Evolutionary conservation across 331 rosid genomes (phyloP).

Genomic region (Dryas integrifolia): DNA sequence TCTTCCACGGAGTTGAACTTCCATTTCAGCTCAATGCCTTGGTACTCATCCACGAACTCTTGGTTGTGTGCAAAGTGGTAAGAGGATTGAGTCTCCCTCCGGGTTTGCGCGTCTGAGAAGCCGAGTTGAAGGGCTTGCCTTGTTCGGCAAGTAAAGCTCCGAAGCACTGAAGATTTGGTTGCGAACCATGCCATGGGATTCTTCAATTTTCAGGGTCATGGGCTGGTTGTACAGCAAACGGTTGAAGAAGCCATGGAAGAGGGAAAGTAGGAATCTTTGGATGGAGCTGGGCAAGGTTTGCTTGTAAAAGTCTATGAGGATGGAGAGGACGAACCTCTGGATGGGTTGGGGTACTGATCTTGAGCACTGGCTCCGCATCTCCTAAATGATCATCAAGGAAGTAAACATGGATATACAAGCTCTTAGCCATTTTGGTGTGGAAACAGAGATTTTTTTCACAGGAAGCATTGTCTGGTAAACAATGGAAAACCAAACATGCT

Average conservation of each 20-base stretch:
- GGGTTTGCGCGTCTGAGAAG: conserved; percentile 22
- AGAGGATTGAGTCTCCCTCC: conserved; percentile 7
- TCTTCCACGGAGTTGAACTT: conserved; percentile 8
- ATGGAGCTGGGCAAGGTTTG: not conserved
- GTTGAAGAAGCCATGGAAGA: not conserved
- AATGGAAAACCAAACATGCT: no score
- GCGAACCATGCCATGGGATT: not conserved
- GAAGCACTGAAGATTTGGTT: conserved; percentile 34
- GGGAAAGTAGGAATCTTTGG: not conserved
- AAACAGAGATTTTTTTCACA: not conserved
- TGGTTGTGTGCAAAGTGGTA: conserved; percentile 18
- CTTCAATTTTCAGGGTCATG: conserved; percentile 1
- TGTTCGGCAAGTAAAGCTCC: conserved; percentile 30
- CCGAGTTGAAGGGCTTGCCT: conserved; percentile 13
- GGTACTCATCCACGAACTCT: conserved; percentile 28
- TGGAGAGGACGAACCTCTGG: not conserved
- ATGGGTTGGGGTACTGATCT: not conserved
- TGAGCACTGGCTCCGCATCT: no score
- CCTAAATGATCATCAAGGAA: not conserved
- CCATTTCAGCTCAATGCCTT: conserved; percentile 32
- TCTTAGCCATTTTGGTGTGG: no score
- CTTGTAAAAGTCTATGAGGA: not conserved
- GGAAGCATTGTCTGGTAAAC: not conserved
- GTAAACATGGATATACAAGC: not conserved
- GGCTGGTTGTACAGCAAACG: not conserved